A percentile compares a stretch with the other conserved stretches of the same genome.
These are phyloP conservation scores for Cymbidium sinense DNA, from an alignment of 106 monocot species.

Conservation along the genomic window DNA sequence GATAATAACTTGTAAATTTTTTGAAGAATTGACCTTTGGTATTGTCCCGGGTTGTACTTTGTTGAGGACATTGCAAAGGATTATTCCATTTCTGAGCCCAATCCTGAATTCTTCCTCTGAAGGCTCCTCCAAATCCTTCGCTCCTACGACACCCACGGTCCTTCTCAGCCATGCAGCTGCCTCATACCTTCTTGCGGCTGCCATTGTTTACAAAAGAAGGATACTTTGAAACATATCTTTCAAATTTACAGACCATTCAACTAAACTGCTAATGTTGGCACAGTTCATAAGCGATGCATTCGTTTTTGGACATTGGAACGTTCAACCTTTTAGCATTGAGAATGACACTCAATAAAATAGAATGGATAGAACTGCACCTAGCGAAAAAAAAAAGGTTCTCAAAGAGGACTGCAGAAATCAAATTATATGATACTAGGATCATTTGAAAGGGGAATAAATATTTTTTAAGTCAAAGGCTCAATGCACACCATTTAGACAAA, in stretches of 20 bases:
- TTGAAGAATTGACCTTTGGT: slow-evolving; percentile 51
- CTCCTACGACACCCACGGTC: slow-evolving; percentile 40
- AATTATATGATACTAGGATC: not conserved
- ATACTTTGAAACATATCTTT: not conserved
- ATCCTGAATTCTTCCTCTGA: slow-evolving; percentile 80
- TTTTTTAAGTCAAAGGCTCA: not conserved
- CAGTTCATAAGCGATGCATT: not conserved
- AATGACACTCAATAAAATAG: not conserved
- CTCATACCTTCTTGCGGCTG: slow-evolving; percentile 72
- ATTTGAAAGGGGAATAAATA: not conserved
- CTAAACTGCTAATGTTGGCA: not conserved
- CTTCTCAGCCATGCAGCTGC: slow-evolving; percentile 77
- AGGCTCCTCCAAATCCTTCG: slow-evolving; percentile 78
- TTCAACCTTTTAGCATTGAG: not conserved
- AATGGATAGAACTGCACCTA: not conserved
- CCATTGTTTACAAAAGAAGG: slow-evolving; percentile 4
- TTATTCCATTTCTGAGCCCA: slow-evolving; percentile 68
- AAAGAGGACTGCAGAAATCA: not conserved
- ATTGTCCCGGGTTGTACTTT: slow-evolving; percentile 71
- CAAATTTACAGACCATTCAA: not conserved
- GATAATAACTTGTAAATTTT: not conserved
- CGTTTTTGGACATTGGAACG: not conserved
- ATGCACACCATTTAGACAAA: not conserved
- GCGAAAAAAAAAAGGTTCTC: not conserved
- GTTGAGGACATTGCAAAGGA: slow-evolving; percentile 89